A percentile compares a stretch with the other conserved stretches of the same genome.
Conservation (phyloP, 352 stramenopile species). For the Globisporangium viniferum region DNA sequence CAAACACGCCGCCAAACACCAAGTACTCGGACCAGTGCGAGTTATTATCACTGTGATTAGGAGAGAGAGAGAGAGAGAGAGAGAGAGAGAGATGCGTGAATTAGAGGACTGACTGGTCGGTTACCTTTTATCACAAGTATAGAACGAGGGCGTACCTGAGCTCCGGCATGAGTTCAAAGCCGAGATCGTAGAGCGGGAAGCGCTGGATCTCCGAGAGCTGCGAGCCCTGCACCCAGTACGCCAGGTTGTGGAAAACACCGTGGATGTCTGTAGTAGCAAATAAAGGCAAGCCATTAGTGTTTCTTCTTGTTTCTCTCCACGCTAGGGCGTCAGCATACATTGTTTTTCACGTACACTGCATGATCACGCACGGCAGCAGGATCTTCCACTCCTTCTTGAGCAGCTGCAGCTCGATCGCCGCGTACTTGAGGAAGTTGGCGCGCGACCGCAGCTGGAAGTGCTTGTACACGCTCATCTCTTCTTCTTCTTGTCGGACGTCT, state of each 20-base stretch:
- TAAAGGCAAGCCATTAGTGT: neutral
- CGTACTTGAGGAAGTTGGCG: constrained; percentile 60
- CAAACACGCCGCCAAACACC: constrained; percentile 74
- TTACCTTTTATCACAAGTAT: too few relatives aligned
- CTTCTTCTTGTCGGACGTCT: neutral
- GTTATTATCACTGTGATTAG: constrained; percentile 22
- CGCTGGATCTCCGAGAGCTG: constrained; percentile 67
- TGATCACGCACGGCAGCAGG: constrained; percentile 72
- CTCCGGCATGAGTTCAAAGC: constrained; percentile 71
- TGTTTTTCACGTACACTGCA: constrained; percentile 51
- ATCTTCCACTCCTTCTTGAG: constrained; percentile 68
- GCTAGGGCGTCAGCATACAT: too few relatives aligned
- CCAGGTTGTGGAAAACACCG: constrained; percentile 82
- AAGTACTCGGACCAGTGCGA: constrained; percentile 67
- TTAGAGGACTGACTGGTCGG: too few relatives aligned
- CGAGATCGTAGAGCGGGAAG: constrained; percentile 72
- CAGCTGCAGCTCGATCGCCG: constrained; percentile 59
- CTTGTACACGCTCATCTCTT: constrained; percentile 18
- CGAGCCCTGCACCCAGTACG: constrained; percentile 80
- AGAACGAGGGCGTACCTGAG: constrained; percentile 15
- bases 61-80: too few relatives aligned
- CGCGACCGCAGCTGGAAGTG: constrained; percentile 49
- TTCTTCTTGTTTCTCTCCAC: too few relatives aligned
- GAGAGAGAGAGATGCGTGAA: too few relatives aligned
- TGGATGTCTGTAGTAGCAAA: constrained; percentile 50